A percentile compares a stretch with the other conserved stretches of the same genome.
These are phyloP conservation scores for Catenaria anguillulae DNA, from an alignment of 371 early-diverging fungal genomes.

Conservation along the genomic window DNA sequence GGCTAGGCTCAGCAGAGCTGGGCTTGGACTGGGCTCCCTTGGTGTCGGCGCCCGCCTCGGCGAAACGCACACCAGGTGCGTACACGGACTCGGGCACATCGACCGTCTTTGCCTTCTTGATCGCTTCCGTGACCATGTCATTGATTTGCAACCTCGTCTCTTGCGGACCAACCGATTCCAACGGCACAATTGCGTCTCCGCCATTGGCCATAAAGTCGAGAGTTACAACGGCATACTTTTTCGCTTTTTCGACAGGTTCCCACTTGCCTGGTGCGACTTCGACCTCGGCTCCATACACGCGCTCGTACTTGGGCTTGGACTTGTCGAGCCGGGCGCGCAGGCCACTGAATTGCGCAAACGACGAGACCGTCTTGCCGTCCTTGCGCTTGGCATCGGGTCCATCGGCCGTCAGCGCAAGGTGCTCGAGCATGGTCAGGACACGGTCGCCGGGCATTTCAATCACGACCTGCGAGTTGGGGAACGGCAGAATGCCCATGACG, in stretches of 20 bases:
- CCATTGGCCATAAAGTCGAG: no score
- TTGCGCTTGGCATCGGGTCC: neutral
- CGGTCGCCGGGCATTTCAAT: constrained; percentile 13
- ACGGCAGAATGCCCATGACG: constrained; percentile 38
- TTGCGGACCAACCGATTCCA: neutral
- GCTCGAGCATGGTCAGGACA: constrained; percentile 14
- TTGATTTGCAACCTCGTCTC: constrained; percentile 8
- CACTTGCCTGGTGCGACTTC: constrained; percentile 3
- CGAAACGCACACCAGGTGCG: no score
- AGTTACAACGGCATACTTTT: no score
- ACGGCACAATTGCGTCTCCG: constrained; percentile 16
- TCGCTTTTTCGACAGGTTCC: constrained; percentile 6
- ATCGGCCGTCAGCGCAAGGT: no score
- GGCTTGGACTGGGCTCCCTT: no score
- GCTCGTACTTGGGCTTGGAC: constrained; percentile 5
- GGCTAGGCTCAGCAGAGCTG: no score
- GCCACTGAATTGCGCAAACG: constrained; percentile 14
- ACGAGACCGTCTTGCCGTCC: constrained; percentile 6
- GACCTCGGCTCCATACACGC: constrained; percentile 4
- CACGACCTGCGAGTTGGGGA: constrained; percentile 14
- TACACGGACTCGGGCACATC: no score
- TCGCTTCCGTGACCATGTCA: constrained; percentile 10
- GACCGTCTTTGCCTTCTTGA: constrained; percentile 6
- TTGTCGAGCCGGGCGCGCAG: constrained; percentile 10
- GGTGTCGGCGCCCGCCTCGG: no score